Conservation (phyloP, 2,329 filamentous ascomycete genomes). For the Bipolaris bicolor region DNA sequence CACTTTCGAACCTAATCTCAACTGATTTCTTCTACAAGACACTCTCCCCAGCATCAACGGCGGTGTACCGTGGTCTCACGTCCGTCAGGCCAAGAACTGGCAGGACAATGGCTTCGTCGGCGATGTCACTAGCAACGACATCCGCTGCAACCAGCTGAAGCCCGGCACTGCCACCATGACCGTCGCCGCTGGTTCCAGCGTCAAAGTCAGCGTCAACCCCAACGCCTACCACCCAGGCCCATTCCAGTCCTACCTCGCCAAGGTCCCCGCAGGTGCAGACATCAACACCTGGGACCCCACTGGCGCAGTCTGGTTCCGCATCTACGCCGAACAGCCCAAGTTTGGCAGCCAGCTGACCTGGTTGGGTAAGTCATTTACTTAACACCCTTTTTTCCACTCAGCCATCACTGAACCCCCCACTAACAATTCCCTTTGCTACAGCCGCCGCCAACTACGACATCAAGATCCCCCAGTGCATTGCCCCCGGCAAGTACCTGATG, state of each 20-base stretch:
- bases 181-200: slow-evolving; percentile 34
- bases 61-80: slow-evolving; percentile 7
- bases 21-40: slow-evolving; percentile 5
- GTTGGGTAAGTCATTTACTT: slow-evolving; percentile 4
- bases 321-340: slow-evolving; percentile 24
- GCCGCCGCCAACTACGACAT: slow-evolving; percentile 25
- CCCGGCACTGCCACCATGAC: slow-evolving; percentile 15
- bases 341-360: slow-evolving; percentile 15
- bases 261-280: slow-evolving; percentile 41
- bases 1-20: rapidly evolving
- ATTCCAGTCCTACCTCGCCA: slow-evolving; percentile 48
- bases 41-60: slow-evolving; percentile 16
- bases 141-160: slow-evolving; percentile 38
- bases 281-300: slow-evolving; percentile 41
- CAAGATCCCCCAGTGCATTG: slow-evolving; percentile 49
- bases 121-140: slow-evolving; percentile 27
- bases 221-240: slow-evolving; percentile 43
- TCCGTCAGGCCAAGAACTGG: slow-evolving; percentile 19
- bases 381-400: too few relatives aligned
- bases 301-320: slow-evolving; percentile 48
- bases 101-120: slow-evolving; percentile 20
- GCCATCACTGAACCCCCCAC: not conserved
- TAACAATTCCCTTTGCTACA: not conserved
- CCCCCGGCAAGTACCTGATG: slow-evolving; percentile 55
- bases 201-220: slow-evolving; percentile 40